A percentile compares a stretch with the other conserved stretches of the same genome.
Evolutionary conservation across 768 basidiomycete genomes (phyloP).

Genomic region (Auricularia sp.): DNA sequence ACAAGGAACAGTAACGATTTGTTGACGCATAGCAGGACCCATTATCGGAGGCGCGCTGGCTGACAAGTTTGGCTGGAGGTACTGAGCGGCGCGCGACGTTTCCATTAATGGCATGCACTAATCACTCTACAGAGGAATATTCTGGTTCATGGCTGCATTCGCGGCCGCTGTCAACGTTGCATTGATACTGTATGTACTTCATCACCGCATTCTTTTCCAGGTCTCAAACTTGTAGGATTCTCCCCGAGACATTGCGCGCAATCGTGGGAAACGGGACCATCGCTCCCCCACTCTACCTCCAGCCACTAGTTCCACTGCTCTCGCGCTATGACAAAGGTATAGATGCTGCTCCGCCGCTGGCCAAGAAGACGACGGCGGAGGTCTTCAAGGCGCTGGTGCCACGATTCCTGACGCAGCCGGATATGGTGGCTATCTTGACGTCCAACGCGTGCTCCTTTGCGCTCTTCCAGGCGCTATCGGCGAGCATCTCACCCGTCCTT

Average conservation of each 20-base stretch:
- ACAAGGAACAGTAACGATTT: too few relatives aligned
- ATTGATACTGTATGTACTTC: constrained; percentile 35
- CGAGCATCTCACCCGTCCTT: constrained; percentile 55
- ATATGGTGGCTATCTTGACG: constrained; percentile 44
- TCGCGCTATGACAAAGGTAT: constrained; percentile 5
- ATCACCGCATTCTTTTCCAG: constrained; percentile 4
- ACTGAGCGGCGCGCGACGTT: background rate
- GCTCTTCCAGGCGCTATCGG: constrained; percentile 50
- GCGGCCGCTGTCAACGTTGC: constrained; percentile 36
- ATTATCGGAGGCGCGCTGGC: constrained; percentile 40
- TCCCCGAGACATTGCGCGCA: constrained; percentile 35
- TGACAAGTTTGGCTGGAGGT: constrained; percentile 59
- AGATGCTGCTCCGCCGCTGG: background rate
- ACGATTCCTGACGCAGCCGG: constrained; percentile 41
- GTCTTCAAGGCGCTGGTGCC: background rate
- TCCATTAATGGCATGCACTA: background rate
- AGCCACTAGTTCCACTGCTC: constrained; percentile 23
- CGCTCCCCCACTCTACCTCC: constrained; percentile 21
- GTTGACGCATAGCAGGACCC: constrained; percentile 33
- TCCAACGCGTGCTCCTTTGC: constrained; percentile 46
- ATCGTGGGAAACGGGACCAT: constrained; percentile 38
- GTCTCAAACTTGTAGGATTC: constrained; percentile 18
- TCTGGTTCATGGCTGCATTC: constrained; percentile 51
- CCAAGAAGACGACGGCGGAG: background rate
- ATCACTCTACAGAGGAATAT: constrained; percentile 37